Evolutionary conservation across 225 moss, liverwort and hornwort species (phyloP), one percentile per base, ranked within the genome.

Genomic region (Straminergon stramineum): DNA sequence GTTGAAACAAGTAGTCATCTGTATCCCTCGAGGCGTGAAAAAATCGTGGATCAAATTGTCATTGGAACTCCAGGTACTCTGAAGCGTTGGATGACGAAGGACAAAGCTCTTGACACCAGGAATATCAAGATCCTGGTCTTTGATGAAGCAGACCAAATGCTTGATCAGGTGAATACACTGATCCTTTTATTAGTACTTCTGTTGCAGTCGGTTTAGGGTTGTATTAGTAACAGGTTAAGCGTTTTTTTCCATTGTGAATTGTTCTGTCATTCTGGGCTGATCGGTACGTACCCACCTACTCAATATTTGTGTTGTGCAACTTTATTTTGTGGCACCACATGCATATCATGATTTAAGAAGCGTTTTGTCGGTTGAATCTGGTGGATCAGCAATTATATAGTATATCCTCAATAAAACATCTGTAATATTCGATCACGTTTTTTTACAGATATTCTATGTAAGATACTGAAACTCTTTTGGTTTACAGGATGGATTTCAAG

Each of bases 61-160:
- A 96, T 97, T 85, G 99, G 99, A 75, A 99, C 99, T 31, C 99
- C 99, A 66, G 97, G 99, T 77, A 99, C 99, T 32, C 80, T 99
- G 78, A 99, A 97, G 94, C 92, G 95, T 51, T 99, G 99, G 99
- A 97, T 99, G 94, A 96, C 95, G 16, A 95, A 87, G 84, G 96
- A 97, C 83, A 96, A 74, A 90, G 95, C 96, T 87, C 91, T 98
- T 88, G 96, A 89, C 68, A 96, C 96, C 39, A 96, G 79, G 70
- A 83, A 94, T 83, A 95, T 99, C 84, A 97, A 91, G 90, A 93
- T 99, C 53, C 91, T 99, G 78, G 99, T 99, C 61, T 97, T 97
- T 91, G 97, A 99, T 91, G 99, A 97, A 93, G 99, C 97, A n/a
- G 97, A 97, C 86, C 99, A 99, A 92, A 99, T 99, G 99, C 90